Base-by-base conservation (phyloP, 2,329 filamentous ascomycete species). In the Penicillium sp. region DNA sequence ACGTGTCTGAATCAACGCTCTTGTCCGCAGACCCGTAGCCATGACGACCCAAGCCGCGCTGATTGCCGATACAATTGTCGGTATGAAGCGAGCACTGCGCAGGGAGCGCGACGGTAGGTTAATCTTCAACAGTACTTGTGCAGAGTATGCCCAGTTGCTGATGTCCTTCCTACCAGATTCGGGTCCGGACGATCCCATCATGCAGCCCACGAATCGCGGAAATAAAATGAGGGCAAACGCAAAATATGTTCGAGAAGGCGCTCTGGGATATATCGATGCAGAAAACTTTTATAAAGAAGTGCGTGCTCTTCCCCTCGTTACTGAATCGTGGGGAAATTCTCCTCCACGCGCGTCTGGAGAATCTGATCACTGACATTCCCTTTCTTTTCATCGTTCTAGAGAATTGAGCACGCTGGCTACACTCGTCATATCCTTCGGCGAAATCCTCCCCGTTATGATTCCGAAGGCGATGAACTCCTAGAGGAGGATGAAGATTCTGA, bases 401-500 rank as follows among this genome's bases (percentile, higher is more conserved):
- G 69, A 61, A 69, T 80, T 46, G 72, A 77, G 30, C 77, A 82
- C 55, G 77, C 76, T 28, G 79, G 79, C 31, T 80, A 80, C 57
- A 66, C 70, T 28, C 70, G 79, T 51, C 69, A 74, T 54, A 79
- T 80, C 35, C 66, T 82, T 32, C 68, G 72, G 47, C 70, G 66
- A 27, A 81, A 80, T 41, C 78, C 79, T 4, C 66, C 69, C 35
- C 71, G 74, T 46, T 78, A 75, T 57, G 78, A 82, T 53, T 74
- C 74, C n/a, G 76, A 82, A 54, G 79, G 79, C 37, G 77, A 79
- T 45, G 72, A 80, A 43, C 67, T 80, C 32, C 75, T 78, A 23
- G 69, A 72, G 14, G 71, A 74, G 41, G 75, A 78, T 54, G 72
- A 72, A 51, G 73, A 77, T 49, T 71, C 73, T 33, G 73, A 77